Evolutionary conservation across 2,329 filamentous ascomycete species (phyloP).

Genomic region (Aspergillus sp.): DNA sequence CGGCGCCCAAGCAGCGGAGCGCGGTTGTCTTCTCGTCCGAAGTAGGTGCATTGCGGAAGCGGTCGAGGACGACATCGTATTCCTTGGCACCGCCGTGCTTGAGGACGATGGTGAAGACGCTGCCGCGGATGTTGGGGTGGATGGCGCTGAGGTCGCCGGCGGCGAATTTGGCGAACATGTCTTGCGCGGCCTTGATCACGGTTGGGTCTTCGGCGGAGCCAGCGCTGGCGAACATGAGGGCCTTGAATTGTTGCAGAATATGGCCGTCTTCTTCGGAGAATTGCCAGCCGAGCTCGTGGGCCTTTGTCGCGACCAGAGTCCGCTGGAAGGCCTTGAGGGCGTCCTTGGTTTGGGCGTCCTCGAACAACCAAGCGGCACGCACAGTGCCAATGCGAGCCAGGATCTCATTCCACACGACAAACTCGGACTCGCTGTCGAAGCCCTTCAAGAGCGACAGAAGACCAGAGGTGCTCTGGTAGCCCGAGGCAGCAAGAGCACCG

Average conservation of each 20-base stretch:
- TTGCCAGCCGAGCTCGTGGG: constrained; percentile 80
- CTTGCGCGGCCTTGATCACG: constrained; percentile 72
- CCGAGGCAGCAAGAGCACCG: constrained; percentile 78
- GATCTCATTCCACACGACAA: constrained; percentile 93
- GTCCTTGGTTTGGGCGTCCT: constrained; percentile 63
- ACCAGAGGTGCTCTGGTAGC: constrained; percentile 89
- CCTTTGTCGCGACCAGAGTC: constrained; percentile 67
- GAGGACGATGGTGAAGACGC: constrained; percentile 77
- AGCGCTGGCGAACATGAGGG: constrained; percentile 76
- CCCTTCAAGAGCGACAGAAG: constrained; percentile 77
- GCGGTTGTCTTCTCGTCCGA: constrained; percentile 89
- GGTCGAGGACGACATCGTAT: constrained; percentile 70
- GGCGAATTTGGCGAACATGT: constrained; percentile 83
- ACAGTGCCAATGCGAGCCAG: constrained; percentile 70
- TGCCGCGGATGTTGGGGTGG: constrained; percentile 83
- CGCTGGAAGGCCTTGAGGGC: constrained; percentile 78
- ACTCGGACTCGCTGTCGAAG: constrained; percentile 74
- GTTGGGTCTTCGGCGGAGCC: constrained; percentile 72
- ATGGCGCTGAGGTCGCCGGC: constrained; percentile 72
- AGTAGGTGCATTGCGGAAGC: constrained; percentile 67
- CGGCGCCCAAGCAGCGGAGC: constrained; percentile 72
- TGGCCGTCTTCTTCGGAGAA: constrained; percentile 82
- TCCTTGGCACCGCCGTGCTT: constrained; percentile 80
- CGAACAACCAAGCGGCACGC: constrained; percentile 80
- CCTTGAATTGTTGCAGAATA: constrained; percentile 90